A percentile compares a stretch with the other conserved stretches of the same genome.
Conservation (phyloP, 805 yeast species). For the Wickerhamomyces queroliae region DNA sequence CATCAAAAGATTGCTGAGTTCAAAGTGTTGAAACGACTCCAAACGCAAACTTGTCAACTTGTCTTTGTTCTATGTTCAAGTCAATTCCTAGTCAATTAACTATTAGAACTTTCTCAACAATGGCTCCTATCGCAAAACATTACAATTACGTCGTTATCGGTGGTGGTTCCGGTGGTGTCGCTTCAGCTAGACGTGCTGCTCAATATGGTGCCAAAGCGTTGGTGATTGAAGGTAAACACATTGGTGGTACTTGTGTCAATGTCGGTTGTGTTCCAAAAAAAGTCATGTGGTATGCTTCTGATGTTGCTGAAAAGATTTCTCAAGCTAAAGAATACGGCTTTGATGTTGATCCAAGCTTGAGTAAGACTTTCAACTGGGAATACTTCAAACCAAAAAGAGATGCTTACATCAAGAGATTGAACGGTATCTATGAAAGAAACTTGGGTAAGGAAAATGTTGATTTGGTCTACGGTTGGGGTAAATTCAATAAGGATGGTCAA, state of each 20-base stretch:
- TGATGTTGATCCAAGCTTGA: constrained; percentile 44
- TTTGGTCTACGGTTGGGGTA: constrained; percentile 79
- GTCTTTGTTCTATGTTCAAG: not conserved
- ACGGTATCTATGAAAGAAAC: constrained; percentile 90
- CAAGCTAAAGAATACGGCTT: constrained; percentile 86
- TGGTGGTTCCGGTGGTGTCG: constrained; percentile 99
- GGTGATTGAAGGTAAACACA: constrained; percentile 69
- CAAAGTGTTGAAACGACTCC: not conserved
- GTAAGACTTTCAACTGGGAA: constrained; percentile 74
- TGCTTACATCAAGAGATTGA: constrained; percentile 80
- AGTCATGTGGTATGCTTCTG: constrained; percentile 98
- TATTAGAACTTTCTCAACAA: constrained; percentile 19
- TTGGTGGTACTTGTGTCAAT: constrained; percentile 99
- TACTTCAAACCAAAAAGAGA: constrained; percentile 83
- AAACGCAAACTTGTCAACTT: not conserved
- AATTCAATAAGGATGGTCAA: constrained; percentile 60
- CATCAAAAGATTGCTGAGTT: not conserved
- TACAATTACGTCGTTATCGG: constrained; percentile 94
- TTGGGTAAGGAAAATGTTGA: constrained; percentile 87
- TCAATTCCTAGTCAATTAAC: not conserved
- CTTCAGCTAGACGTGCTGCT: constrained; percentile 97
- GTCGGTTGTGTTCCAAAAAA: constrained; percentile 99
- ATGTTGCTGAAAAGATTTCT: constrained; percentile 67
- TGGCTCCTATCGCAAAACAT: constrained; percentile 58
- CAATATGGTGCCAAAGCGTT: constrained; percentile 85